Evolutionary conservation across 2,329 filamentous ascomycete species (phyloP).

Genomic region (Emergomyces pasteurianus): DNA sequence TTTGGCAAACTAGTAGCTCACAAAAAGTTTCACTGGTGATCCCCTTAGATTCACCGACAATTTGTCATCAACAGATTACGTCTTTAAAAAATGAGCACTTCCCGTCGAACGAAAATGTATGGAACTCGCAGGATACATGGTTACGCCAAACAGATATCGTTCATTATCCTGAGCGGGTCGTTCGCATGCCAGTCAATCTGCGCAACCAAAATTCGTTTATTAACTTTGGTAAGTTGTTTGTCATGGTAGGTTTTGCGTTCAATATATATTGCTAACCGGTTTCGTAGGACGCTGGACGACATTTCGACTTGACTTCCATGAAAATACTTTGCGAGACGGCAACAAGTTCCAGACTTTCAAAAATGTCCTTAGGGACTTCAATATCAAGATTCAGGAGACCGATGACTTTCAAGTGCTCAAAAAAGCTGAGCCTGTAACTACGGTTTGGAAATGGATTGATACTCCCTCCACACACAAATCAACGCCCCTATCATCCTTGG

Average conservation of each 20-base stretch:
- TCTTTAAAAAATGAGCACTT: slow-evolving; percentile 26
- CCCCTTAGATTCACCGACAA: slow-evolving; percentile 32
- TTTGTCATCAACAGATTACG: slow-evolving; percentile 31
- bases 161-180: slow-evolving; percentile 28
- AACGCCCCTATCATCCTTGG: slow-evolving; percentile 22
- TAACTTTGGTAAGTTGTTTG: slow-evolving; percentile 42
- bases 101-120: slow-evolving; percentile 30
- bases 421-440: slow-evolving; percentile 4
- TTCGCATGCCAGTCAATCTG: slow-evolving; percentile 32
- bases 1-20: slow-evolving; percentile 23
- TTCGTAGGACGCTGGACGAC: slow-evolving; percentile 49
- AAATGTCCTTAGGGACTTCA: slow-evolving; percentile 56
- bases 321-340: slow-evolving; percentile 14
- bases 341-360: slow-evolving; percentile 35
- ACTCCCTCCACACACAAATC: slow-evolving; percentile 15
- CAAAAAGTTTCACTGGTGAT: slow-evolving; percentile 23
- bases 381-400: slow-evolving; percentile 44
- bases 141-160: slow-evolving; percentile 53
- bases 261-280: background rate
- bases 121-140: slow-evolving; percentile 48
- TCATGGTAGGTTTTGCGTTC: background rate
- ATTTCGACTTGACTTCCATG: slow-evolving; percentile 41
- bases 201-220: slow-evolving; percentile 42
- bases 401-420: slow-evolving; percentile 29
- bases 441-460: slow-evolving; percentile 33